phyloP scores from a whole-genome alignment of 1,284 basidiomycete genomes.

The Ustilago bromivora region DNA sequence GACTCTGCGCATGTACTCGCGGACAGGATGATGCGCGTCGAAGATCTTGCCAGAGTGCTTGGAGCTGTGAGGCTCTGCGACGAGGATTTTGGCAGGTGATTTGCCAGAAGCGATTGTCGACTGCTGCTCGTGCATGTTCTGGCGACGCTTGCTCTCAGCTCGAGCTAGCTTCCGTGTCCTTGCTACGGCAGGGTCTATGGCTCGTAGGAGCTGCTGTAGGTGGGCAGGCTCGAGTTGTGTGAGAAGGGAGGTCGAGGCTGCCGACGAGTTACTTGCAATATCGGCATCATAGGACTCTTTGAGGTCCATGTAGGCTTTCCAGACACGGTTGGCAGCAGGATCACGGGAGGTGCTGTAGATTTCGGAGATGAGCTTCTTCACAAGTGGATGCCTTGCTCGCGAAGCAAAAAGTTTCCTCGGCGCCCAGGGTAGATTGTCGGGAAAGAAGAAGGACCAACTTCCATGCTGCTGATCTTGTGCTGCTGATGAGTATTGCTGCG shows the following conservation, averaged over 20 bases:
- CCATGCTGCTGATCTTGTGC: slow-evolving; percentile 17
- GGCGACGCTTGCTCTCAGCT: slow-evolving; percentile 31
- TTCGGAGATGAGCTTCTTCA: slow-evolving; percentile 48
- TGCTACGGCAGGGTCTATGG: slow-evolving; percentile 50
- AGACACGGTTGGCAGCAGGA: slow-evolving; percentile 46
- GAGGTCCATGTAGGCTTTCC: slow-evolving; percentile 52
- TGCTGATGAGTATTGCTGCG: background rate
- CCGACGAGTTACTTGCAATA: slow-evolving; percentile 8
- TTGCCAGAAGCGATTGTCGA: slow-evolving; percentile 17
- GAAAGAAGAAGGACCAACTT: slow-evolving; percentile 52
- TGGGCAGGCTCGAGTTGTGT: slow-evolving; percentile 39
- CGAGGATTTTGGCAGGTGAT: slow-evolving; percentile 20
- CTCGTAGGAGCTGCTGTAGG: slow-evolving; percentile 47
- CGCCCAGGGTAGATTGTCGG: slow-evolving; percentile 30
- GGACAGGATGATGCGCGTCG: slow-evolving; percentile 24
- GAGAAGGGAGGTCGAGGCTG: slow-evolving; percentile 29
- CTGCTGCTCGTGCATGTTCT: slow-evolving; percentile 33
- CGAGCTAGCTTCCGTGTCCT: slow-evolving; percentile 27
- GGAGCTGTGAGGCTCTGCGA: slow-evolving; percentile 29
- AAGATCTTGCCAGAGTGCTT: slow-evolving; percentile 35
- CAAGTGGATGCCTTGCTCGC: slow-evolving; percentile 47
- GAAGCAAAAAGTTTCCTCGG: slow-evolving; percentile 4
- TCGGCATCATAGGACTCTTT: slow-evolving; percentile 31
- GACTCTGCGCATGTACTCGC: slow-evolving; percentile 55
- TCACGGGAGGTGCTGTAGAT: slow-evolving; percentile 48